These are phyloP conservation scores for Dactylellina leptospora DNA, from an alignment of 2,329 filamentous ascomycete species.

Conservation along the genomic window DNA sequence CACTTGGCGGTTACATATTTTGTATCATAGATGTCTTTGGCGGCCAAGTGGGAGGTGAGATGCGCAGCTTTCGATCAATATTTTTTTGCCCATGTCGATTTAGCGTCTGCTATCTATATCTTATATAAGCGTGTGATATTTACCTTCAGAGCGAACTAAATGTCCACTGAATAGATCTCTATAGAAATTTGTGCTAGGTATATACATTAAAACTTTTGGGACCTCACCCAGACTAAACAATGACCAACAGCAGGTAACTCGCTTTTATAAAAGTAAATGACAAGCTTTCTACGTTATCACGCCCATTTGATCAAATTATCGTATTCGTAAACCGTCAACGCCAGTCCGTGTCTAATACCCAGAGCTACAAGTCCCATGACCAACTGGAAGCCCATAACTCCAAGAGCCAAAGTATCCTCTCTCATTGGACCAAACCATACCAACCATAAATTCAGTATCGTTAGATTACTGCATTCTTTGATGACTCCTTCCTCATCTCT, in stretches of 20 bases:
- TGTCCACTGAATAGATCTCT: too few relatives aligned
- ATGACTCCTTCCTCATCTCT: constrained; percentile 73
- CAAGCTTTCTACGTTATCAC: too few relatives aligned
- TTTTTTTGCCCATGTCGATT: neutral
- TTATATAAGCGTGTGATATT: constrained; percentile 4
- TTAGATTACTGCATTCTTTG: constrained; percentile 85
- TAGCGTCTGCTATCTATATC: neutral
- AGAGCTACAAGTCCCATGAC: constrained; percentile 80
- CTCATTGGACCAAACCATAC: constrained; percentile 92
- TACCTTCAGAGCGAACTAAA: neutral
- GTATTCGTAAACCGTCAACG: constrained; percentile 85
- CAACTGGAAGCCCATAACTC: constrained; percentile 81
- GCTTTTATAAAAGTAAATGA: too few relatives aligned
- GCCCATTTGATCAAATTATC: constrained; percentile 71
- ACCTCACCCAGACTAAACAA: too few relatives aligned
- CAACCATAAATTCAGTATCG: constrained; percentile 93
- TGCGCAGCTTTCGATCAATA: neutral
- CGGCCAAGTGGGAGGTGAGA: neutral
- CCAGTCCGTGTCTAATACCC: constrained; percentile 84
- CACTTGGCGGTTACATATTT: constrained; percentile 2
- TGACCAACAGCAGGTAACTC: too few relatives aligned
- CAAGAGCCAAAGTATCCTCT: constrained; percentile 82
- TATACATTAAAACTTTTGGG: constrained; percentile 7
- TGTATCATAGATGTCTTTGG: constrained; percentile 10
- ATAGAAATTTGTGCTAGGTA: too few relatives aligned